Percentiles rank a stretch among this genome's conserved stretches.
These are phyloP conservation scores for Yamadazyma trypodendri DNA, from an alignment of 1,139 yeast species.

Conservation along the genomic window DNA sequence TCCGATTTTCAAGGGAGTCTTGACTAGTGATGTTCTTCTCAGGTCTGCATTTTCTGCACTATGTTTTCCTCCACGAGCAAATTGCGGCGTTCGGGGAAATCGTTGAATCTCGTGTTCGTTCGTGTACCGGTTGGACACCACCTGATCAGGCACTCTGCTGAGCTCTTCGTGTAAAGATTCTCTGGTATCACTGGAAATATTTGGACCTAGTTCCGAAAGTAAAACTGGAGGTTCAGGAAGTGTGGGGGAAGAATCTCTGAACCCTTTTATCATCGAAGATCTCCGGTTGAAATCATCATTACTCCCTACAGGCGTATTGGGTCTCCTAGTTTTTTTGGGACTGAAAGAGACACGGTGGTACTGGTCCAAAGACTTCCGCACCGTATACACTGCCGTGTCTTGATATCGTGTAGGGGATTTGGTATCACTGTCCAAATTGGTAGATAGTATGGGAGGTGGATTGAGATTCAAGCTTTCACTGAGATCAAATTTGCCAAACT, in stretches of 20 bases:
- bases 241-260: conserved; percentile 51
- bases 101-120: conserved; percentile 26
- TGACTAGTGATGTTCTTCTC: conserved; percentile 18
- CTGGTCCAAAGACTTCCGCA: conserved; percentile 36
- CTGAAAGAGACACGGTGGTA: conserved; percentile 37
- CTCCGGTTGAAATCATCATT: conserved; percentile 25
- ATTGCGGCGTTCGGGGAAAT: conserved; percentile 52
- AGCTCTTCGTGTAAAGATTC: too few relatives aligned
- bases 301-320: conserved; percentile 17
- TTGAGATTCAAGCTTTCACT: conserved; percentile 25
- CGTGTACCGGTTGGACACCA: neutral
- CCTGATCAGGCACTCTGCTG: neutral
- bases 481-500: conserved; percentile 19
- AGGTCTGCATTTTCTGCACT: conserved; percentile 13
- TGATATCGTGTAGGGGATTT: conserved; percentile 15
- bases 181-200: conserved; percentile 12
- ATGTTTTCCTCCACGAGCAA: conserved; percentile 11
- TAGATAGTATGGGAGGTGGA: conserved; percentile 20
- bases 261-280: conserved; percentile 42
- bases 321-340: conserved; percentile 25
- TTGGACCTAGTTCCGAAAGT: conserved; percentile 31
- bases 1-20: conserved; percentile 29
- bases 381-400: conserved; percentile 21
- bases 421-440: conserved; percentile 3
- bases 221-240: conserved; percentile 48